Evolutionary conservation across 1,139 yeast species (phyloP).

Genomic region (Pichia sp.): DNA sequence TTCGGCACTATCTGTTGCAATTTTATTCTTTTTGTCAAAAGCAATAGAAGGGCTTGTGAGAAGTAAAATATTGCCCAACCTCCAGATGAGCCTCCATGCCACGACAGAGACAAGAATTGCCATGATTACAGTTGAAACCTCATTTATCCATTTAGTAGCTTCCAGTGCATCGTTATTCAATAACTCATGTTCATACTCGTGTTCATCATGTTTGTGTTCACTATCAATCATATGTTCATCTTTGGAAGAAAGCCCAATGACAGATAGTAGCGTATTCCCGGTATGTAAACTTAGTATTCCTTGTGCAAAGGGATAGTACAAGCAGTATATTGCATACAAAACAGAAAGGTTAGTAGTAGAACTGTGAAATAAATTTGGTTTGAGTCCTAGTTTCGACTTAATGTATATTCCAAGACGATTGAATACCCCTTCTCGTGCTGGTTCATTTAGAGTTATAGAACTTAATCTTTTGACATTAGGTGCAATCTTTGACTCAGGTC

Average conservation of each 20-base stretch:
- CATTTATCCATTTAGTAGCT: conserved; percentile 36
- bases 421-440: conserved; percentile 13
- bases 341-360: conserved; percentile 66
- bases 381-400: conserved; percentile 19
- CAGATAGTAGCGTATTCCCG: conserved; percentile 2
- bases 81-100: conserved; percentile 53
- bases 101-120: conserved; percentile 47
- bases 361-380: conserved; percentile 38
- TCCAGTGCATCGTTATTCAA: conserved; percentile 5
- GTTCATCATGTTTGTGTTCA: neutral
- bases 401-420: neutral
- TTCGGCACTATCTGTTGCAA: neutral
- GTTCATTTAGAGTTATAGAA: conserved; percentile 29
- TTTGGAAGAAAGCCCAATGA: conserved; percentile 2
- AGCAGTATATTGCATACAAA: conserved; percentile 42
- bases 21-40: neutral
- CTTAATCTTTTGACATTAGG: conserved; percentile 26
- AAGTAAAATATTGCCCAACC: conserved; percentile 49
- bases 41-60: conserved; percentile 45
- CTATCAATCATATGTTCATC: conserved; percentile 12
- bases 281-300: conserved; percentile 4
- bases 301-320: conserved; percentile 29
- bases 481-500: neutral
- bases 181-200: neutral
- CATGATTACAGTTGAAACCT: conserved; percentile 47